Conservation (phyloP, 2,329 filamentous ascomycete genomes). For the Geosmithia flava region DNA sequence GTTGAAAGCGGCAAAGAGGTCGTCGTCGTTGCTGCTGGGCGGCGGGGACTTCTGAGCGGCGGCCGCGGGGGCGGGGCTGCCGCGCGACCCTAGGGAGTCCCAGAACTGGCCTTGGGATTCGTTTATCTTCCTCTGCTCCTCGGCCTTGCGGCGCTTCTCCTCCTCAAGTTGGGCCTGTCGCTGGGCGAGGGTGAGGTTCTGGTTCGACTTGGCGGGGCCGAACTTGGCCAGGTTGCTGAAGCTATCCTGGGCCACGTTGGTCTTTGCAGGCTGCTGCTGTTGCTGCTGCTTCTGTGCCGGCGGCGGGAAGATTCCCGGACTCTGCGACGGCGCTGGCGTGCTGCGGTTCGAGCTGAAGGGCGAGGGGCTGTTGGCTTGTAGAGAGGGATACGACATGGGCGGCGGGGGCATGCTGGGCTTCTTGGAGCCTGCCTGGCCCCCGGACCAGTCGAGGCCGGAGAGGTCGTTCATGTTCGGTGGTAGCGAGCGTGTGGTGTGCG, state of each 20-base stretch:
- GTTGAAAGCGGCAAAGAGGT: constrained; percentile 56
- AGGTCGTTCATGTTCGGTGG: constrained; percentile 45
- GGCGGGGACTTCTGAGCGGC: constrained; percentile 9
- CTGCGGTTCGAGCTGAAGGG: constrained; percentile 41
- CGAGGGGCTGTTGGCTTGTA: constrained; percentile 44
- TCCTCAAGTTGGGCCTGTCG: constrained; percentile 56
- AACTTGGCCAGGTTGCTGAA: constrained; percentile 67
- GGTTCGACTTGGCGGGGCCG: constrained; percentile 39
- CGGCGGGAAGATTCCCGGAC: constrained; percentile 19
- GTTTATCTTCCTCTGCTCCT: constrained; percentile 56
- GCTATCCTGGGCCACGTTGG: constrained; percentile 46
- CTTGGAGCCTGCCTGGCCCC: constrained; percentile 14
- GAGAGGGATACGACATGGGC: constrained; percentile 26
- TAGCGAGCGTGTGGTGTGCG: constrained; percentile 7
- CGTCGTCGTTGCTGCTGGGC: constrained; percentile 36
- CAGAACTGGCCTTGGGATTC: constrained; percentile 66
- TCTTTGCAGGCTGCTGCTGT: constrained; percentile 34
- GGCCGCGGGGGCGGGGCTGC: constrained; percentile 11
- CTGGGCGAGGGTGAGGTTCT: constrained; percentile 67
- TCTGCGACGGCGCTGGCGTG: constrained; percentile 30
- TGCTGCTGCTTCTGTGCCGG: constrained; percentile 8
- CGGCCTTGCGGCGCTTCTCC: constrained; percentile 60
- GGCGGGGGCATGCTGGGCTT: constrained; percentile 29
- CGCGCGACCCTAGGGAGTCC: constrained; percentile 53
- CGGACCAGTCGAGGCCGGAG: constrained; percentile 45